phyloP scores from a whole-genome alignment of 2,329 filamentous ascomycete genomes.

The Truncatella angustata region DNA sequence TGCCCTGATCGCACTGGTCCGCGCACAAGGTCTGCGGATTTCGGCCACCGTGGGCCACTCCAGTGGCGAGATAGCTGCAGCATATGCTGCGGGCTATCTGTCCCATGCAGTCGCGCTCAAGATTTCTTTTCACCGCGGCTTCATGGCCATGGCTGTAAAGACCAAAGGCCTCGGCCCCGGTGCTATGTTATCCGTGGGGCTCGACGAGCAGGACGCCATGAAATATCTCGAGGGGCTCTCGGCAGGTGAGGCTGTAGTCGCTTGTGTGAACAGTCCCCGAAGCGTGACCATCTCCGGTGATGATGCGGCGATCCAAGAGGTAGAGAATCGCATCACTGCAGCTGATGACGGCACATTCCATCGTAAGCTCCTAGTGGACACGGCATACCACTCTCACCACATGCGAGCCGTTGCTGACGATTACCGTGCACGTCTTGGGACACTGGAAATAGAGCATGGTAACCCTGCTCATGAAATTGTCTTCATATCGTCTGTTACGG shows the following conservation, averaged over 20 bases:
- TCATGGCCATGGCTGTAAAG: neutral
- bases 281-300: constrained; percentile 35
- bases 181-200: constrained; percentile 20
- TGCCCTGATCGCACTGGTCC: constrained; percentile 1
- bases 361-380: constrained; percentile 21
- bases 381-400: constrained; percentile 29
- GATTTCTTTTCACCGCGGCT: constrained; percentile 11
- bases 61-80: constrained; percentile 32
- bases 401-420: constrained; percentile 21
- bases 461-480: neutral
- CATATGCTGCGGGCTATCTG: constrained; percentile 30
- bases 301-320: constrained; percentile 19
- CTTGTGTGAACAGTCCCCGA: constrained; percentile 27
- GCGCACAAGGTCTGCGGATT: constrained; percentile 14
- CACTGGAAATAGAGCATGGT: too few species aligned
- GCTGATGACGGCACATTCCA: constrained; percentile 22
- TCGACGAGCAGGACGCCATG: neutral
- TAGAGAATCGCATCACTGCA: constrained; percentile 19
- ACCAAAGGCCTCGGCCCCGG: neutral
- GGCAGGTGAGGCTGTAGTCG: neutral
- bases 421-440: too few species aligned
- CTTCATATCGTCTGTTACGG: constrained; percentile 17
- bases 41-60: constrained; percentile 21
- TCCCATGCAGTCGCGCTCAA: constrained; percentile 16
- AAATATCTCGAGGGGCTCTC: neutral